Evolutionary conservation across 495 filamentous ascomycete species (phyloP).

Genomic region (Lasiosphaeria miniovina): DNA sequence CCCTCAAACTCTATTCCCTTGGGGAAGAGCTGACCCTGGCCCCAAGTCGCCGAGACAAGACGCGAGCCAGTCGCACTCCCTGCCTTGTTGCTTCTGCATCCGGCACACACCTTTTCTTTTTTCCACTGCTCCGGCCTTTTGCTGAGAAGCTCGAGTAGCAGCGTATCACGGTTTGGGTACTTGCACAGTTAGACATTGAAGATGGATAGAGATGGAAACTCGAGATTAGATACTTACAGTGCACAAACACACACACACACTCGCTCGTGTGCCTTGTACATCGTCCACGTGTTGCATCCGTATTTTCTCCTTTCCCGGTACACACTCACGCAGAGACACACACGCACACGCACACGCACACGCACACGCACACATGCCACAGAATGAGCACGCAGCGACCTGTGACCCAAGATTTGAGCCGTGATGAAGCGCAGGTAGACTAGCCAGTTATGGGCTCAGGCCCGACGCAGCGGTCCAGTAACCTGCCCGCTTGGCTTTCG

Average conservation of each 20-base stretch:
- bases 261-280: too few relatives aligned
- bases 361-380: not conserved
- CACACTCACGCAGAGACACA: too few relatives aligned
- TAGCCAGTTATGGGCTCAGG: not conserved
- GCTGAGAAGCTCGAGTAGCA: not conserved
- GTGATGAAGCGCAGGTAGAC: slow-evolving; percentile 4
- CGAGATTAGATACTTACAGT: too few relatives aligned
- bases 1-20: slow-evolving; percentile 24
- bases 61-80: slow-evolving; percentile 3
- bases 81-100: not conserved
- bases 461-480: not conserved
- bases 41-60: not conserved
- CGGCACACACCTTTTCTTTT: not conserved
- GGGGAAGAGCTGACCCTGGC: slow-evolving; percentile 8
- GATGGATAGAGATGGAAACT: too few relatives aligned
- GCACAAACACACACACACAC: too few relatives aligned
- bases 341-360: too few relatives aligned
- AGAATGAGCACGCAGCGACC: not conserved
- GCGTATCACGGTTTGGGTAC: too few relatives aligned
- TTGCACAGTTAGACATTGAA: too few relatives aligned
- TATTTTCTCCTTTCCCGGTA: too few relatives aligned
- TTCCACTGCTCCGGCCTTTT: not conserved
- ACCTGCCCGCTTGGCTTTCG: not conserved
- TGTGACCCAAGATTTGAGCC: not conserved
- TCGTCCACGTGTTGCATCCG: too few relatives aligned